Evolutionary conservation across 768 basidiomycete species (phyloP).

Genomic region (Candolleomyces eurysporus): DNA sequence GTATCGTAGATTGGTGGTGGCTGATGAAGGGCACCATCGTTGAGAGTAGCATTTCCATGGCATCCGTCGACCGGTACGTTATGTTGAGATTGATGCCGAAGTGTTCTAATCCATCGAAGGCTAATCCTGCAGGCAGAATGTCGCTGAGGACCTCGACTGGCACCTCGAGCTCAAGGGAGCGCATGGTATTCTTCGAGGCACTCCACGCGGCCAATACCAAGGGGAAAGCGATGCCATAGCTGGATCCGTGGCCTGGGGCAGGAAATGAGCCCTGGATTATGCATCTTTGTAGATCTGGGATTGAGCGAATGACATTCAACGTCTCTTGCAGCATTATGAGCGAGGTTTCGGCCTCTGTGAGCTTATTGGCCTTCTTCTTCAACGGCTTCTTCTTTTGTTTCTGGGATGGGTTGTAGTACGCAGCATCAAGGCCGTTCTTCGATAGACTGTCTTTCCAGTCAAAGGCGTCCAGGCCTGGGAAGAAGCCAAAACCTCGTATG

Average conservation of each 20-base stretch:
- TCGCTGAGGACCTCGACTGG: not conserved
- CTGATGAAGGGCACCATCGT: slow-evolving; percentile 1
- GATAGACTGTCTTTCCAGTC: not conserved
- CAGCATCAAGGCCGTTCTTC: not conserved
- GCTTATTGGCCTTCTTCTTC: not conserved
- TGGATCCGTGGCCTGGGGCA: not conserved
- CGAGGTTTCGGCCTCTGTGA: not conserved
- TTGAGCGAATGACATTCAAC: not conserved
- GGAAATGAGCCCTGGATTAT: not conserved
- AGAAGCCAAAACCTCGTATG: not conserved
- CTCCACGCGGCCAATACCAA: not conserved
- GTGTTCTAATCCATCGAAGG: not conserved
- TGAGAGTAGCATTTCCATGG: not conserved
- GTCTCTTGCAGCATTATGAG: not conserved
- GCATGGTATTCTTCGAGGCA: not conserved
- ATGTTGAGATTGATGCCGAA: not conserved
- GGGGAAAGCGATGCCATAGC: not conserved
- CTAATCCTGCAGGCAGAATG: not conserved
- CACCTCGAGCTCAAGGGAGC: not conserved
- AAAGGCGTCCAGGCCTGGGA: not conserved
- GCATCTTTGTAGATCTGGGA: not conserved
- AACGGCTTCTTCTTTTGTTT: not conserved
- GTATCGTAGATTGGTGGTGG: not conserved
- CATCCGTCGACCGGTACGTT: not conserved
- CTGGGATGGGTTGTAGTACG: not conserved